Evolutionary conservation across 805 yeast species (phyloP).

Genomic region (Candida nemodendra): DNA sequence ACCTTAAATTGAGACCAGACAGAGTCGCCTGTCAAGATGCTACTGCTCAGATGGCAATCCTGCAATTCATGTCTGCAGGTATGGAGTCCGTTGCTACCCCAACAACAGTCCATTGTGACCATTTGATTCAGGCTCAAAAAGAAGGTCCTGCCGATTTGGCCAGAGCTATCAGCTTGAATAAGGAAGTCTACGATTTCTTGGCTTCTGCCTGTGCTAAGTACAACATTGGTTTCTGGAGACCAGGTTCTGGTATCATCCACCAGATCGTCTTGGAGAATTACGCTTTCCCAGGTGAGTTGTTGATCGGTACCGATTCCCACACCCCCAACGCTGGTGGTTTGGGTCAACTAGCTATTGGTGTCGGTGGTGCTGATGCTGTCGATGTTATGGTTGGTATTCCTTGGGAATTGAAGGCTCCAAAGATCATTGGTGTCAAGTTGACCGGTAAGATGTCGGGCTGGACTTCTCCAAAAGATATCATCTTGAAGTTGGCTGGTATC

Average conservation of each 20-base stretch:
- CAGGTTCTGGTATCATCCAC: slow-evolving; percentile 98
- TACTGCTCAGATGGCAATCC: slow-evolving; percentile 98
- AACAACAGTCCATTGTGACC: slow-evolving; percentile 96
- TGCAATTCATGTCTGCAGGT: slow-evolving; percentile 98
- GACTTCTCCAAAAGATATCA: slow-evolving; percentile 97
- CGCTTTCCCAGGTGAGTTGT: slow-evolving; percentile 94
- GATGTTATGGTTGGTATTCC: slow-evolving; percentile 97
- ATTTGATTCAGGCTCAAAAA: slow-evolving; percentile 92
- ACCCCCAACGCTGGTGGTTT: slow-evolving; percentile 99
- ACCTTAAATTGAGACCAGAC: slow-evolving; percentile 92
- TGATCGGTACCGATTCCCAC: slow-evolving; percentile 98
- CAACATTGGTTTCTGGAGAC: slow-evolving; percentile 98
- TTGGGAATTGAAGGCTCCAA: slow-evolving; percentile 99
- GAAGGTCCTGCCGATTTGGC: slow-evolving; percentile 85
- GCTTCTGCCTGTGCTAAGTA: slow-evolving; percentile 91
- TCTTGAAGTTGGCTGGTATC: slow-evolving; percentile 86
- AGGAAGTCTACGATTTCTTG: slow-evolving; percentile 93
- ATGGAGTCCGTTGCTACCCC: slow-evolving; percentile 87
- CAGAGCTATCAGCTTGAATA: slow-evolving; percentile 79
- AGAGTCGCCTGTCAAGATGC: slow-evolving; percentile 99
- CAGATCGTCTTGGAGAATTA: slow-evolving; percentile 97
- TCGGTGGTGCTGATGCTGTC: slow-evolving; percentile 99
- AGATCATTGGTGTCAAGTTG: slow-evolving; percentile 87
- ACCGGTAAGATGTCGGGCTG: slow-evolving; percentile 89
- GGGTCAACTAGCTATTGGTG: slow-evolving; percentile 98